Conservation (phyloP, 2,329 filamentous ascomycete genomes). For the Camptophora hylomeconis region DNA sequence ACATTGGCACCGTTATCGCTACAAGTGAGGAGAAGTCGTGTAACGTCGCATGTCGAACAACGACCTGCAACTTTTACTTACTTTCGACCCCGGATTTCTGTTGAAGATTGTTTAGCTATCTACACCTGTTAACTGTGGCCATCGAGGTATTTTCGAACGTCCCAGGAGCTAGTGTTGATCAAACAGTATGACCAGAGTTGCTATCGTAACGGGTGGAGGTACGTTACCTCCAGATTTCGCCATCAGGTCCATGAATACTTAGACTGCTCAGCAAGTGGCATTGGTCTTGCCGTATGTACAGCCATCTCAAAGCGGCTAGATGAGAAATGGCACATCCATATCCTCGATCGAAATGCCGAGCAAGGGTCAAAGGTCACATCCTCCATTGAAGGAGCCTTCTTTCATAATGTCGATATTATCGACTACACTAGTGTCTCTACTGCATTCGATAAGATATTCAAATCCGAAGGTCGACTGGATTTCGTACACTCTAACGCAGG, state of each 20-base stretch:
- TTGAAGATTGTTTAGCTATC: no score
- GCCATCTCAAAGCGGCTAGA: slow-evolving; percentile 23
- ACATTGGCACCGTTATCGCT: no score
- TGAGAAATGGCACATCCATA: slow-evolving; percentile 29
- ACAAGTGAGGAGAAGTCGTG: no score
- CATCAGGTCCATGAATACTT: not conserved
- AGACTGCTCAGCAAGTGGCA: slow-evolving; percentile 26
- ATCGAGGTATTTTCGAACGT: no score
- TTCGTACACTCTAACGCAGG: slow-evolving; percentile 39
- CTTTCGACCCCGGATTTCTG: no score
- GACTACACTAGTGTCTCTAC: slow-evolving; percentile 23
- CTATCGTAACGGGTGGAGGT: slow-evolving; percentile 1
- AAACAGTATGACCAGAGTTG: not conserved
- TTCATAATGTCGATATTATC: slow-evolving; percentile 27
- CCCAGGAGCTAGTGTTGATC: no score
- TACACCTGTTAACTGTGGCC: no score
- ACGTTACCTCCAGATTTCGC: not conserved
- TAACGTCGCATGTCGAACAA: no score
- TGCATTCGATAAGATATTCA: slow-evolving; percentile 27
- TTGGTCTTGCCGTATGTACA: slow-evolving; percentile 31
- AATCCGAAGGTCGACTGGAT: slow-evolving; percentile 25
- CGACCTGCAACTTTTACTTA: no score
- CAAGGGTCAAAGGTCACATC: slow-evolving; percentile 16
- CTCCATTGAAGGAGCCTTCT: slow-evolving; percentile 15
- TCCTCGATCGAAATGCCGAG: slow-evolving; percentile 27